Percentiles rank a stretch among this genome's conserved stretches.
Evolutionary conservation across 83 land plant genomes (phyloP).

Genomic region (Larix sibirica): DNA sequence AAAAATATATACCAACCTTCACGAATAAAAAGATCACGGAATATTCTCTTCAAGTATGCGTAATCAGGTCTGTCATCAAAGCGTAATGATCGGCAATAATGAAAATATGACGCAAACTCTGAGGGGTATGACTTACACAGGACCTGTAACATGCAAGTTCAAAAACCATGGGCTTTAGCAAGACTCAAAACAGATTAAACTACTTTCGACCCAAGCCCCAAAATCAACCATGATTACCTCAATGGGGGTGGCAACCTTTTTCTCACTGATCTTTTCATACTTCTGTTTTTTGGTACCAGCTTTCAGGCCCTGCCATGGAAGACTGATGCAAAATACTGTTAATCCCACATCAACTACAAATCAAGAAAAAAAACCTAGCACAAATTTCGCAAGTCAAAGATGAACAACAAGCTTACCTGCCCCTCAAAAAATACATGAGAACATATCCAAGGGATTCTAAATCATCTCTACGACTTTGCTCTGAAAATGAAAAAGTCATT

Average conservation of each 20-base stretch:
- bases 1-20: slow-evolving; percentile 10
- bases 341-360: not conserved
- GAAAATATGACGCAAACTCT: slow-evolving; percentile 65
- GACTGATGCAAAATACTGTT: slow-evolving; percentile 23
- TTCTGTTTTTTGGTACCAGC: slow-evolving; percentile 60
- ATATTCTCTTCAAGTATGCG: slow-evolving; percentile 33
- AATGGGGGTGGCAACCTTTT: slow-evolving; percentile 59
- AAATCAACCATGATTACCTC: slow-evolving; percentile 33
- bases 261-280: slow-evolving; percentile 70
- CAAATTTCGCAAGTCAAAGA: not conserved
- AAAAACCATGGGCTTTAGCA: not conserved
- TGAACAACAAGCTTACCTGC: slow-evolving; percentile 39
- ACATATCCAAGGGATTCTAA: slow-evolving; percentile 69
- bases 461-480: slow-evolving; percentile 77
- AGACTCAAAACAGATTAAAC: not conserved
- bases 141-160: slow-evolving; percentile 27
- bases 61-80: slow-evolving; percentile 77
- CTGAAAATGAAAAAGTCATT: slow-evolving; percentile 19
- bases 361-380: not conserved
- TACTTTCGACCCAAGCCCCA: not conserved
- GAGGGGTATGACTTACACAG: slow-evolving; percentile 59
- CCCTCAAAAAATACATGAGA: slow-evolving; percentile 66
- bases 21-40: slow-evolving; percentile 36
- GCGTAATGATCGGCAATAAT: slow-evolving; percentile 53
- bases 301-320: slow-evolving; percentile 68